A percentile compares a stretch with the other conserved stretches of the same genome.
phyloP scores from a whole-genome alignment of 306 rosid species.

The Fagus sylvatica region DNA sequence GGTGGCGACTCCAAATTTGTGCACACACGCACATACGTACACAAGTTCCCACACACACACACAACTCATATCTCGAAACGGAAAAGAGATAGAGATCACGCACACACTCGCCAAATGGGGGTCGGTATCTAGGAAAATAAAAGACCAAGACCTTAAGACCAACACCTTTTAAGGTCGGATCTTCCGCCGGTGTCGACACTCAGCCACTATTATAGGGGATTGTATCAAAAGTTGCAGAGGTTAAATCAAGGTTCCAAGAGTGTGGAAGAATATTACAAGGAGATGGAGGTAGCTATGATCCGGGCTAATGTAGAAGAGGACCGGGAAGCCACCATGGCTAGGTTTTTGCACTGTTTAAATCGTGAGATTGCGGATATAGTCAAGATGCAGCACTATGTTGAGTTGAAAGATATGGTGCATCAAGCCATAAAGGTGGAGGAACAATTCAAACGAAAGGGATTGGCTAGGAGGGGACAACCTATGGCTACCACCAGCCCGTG shows the following conservation, averaged over 20 bases:
- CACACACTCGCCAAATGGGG: no score
- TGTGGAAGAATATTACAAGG: not conserved
- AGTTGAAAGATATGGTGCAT: not conserved
- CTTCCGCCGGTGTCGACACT: no score
- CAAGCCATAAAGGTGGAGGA: constrained; percentile 18
- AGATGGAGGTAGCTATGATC: constrained; percentile 15
- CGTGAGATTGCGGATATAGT: not conserved
- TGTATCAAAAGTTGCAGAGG: not conserved
- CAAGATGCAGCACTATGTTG: not conserved
- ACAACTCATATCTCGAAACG: no score
- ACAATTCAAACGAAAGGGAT: constrained; percentile 1
- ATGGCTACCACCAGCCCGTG: no score
- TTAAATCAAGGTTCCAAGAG: not conserved
- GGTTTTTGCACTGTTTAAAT: constrained; percentile 4
- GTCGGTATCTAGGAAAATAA: no score
- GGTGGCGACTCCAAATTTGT: no score
- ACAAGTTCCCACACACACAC: no score
- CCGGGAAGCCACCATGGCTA: constrained; percentile 12
- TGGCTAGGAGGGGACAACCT: not conserved
- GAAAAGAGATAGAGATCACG: no score
- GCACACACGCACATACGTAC: no score
- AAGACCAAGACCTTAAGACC: no score
- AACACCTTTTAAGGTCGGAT: no score
- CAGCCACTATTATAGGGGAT: no score
- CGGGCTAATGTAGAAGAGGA: constrained; percentile 10